Evolutionary conservation across 2,329 filamentous ascomycete genomes (phyloP), one percentile per base, ranked within the genome.

Genomic region (Dactylonectria macrodidyma): DNA sequence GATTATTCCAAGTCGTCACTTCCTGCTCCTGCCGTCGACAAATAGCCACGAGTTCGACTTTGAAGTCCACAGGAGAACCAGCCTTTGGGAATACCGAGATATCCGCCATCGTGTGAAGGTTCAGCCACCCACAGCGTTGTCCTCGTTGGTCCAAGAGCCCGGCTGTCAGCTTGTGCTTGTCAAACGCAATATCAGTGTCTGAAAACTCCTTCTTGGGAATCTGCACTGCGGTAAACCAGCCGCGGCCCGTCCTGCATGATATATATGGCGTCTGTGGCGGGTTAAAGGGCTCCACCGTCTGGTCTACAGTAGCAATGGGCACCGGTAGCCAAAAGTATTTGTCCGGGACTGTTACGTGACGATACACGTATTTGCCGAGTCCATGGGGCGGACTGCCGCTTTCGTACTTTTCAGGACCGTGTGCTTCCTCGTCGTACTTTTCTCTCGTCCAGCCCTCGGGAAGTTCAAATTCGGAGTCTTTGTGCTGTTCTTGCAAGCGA

Each of bases 371-470:
- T 44, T 44, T 44, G 5, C 41, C 41, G 14, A 44, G 41, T n/a
- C 41, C 41, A n/a, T 44, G 5, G n/a, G 41, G 41, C 16, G 41
- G 41, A n/a, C 3, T 10, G 7, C 41, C 8, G 14, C 41, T 5
- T 12, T 26, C 19, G 19, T 30, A 24, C 19, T 51, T 16, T 12
- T 30, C 48, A 10, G 48, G 22, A 10, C 19, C 19, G 26, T 51
- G 48, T 33, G 24, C 9, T 19, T 19, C 12, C 26, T 51, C 19
- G 5, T 51, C 16, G 48, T 51, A 51, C 48, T 24, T 22, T 22
- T 51, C 48, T 33, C 48, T 51, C 26, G 19, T 51, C 48, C 48
- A 51, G 6, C 48, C 48, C 16, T 51, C 48, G 19, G 48, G 48
- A 19, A 51, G 5, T 22, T 51, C 11, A 51, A 16, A 24, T 6